These are phyloP conservation scores for Yamadazyma blattariae DNA, from an alignment of 1,139 yeast genomes.

Conservation along the genomic window DNA sequence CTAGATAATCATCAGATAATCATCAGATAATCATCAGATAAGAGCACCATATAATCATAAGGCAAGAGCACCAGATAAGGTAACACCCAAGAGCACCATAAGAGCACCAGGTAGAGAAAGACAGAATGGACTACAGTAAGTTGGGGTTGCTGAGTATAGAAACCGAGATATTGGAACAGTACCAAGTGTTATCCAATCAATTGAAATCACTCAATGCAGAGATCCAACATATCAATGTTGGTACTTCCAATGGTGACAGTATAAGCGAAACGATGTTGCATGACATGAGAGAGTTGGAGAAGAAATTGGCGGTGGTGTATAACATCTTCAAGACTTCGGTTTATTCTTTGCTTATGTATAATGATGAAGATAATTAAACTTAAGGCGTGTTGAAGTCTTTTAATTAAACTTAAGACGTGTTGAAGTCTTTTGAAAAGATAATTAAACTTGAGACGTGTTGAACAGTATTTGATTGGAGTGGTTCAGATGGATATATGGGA, in stretches of 20 bases:
- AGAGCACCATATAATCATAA: too few species aligned
- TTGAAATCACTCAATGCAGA: constrained; percentile 33
- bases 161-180: constrained; percentile 41
- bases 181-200: constrained; percentile 45
- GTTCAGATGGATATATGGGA: too few species aligned
- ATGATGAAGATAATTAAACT: constrained; percentile 6
- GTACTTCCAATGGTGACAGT: neutral
- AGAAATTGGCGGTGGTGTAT: constrained; percentile 61
- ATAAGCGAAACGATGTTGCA: constrained; percentile 33
- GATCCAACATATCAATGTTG: constrained; percentile 16
- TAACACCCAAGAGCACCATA: too few species aligned
- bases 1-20: too few species aligned
- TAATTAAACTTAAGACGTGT: too few species aligned
- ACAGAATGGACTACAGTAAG: constrained; percentile 31
- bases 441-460: too few species aligned
- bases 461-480: too few species aligned
- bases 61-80: too few species aligned
- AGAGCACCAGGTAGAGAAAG: too few species aligned
- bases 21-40: too few species aligned
- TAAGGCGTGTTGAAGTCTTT: too few species aligned
- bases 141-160: constrained; percentile 36
- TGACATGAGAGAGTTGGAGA: constrained; percentile 56
- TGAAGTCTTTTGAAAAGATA: too few species aligned
- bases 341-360: constrained; percentile 3
- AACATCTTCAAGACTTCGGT: constrained; percentile 70